phyloP scores from a whole-genome alignment of 140 eudicot genomes.

The Eryngium alpinum region DNA sequence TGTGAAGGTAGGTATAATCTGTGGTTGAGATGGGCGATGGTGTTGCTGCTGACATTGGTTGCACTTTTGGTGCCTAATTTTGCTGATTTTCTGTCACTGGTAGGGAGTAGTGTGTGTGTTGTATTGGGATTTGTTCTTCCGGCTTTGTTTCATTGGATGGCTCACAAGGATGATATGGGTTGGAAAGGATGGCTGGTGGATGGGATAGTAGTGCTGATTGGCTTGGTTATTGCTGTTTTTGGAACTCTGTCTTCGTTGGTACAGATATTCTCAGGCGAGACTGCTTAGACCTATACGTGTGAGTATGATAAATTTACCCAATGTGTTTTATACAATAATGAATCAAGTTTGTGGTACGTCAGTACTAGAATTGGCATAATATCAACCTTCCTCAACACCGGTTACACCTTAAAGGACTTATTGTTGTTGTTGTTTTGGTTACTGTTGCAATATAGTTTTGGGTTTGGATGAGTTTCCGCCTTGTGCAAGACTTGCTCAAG shows the following conservation, averaged over 20 bases:
- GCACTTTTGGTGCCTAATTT: constrained; percentile 83
- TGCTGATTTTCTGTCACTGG: constrained; percentile 91
- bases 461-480: too few species aligned
- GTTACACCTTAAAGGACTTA: too few species aligned
- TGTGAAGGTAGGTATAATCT: constrained; percentile 65
- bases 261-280: neutral
- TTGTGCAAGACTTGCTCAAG: too few species aligned
- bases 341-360: too few species aligned
- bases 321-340: too few species aligned
- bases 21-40: constrained; percentile 75
- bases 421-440: too few species aligned
- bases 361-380: too few species aligned
- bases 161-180: constrained; percentile 54
- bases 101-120: constrained; percentile 87
- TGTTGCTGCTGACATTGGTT: constrained; percentile 63
- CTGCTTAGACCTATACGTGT: neutral
- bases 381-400: too few species aligned
- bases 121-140: constrained; percentile 83
- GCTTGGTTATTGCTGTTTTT: constrained; percentile 43
- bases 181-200: constrained; percentile 36
- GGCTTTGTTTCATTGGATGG: constrained; percentile 68
- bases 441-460: too few species aligned
- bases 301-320: too few species aligned
- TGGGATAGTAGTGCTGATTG: constrained; percentile 49
- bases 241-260: constrained; percentile 48